Evolutionary conservation across 441 rosid species (phyloP).

Genomic region (Euphorbia corollata): DNA sequence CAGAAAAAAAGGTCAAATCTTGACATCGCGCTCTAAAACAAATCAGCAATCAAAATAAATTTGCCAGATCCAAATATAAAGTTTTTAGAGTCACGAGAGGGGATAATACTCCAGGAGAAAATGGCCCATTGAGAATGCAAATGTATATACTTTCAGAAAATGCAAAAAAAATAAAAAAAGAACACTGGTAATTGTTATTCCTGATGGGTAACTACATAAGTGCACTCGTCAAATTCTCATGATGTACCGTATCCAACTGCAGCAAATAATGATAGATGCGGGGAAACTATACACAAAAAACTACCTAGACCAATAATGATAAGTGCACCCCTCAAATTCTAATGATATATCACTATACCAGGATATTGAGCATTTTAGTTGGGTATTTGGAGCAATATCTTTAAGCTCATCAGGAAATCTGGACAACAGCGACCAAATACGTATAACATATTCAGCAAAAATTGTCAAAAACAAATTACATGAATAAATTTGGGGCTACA

Average conservation of each 20-base stretch:
- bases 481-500: not conserved
- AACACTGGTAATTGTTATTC: not conserved
- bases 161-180: too few species aligned
- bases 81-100: not conserved
- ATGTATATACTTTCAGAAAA: not conserved
- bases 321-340: too few species aligned
- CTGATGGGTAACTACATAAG: not conserved
- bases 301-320: not conserved
- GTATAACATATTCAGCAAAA: too few species aligned
- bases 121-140: not conserved
- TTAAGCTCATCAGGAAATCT: conserved; percentile 45
- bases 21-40: not conserved
- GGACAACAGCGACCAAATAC: conserved; percentile 20
- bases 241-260: not conserved
- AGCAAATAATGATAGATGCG: not conserved
- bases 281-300: not conserved
- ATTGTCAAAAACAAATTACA: too few species aligned
- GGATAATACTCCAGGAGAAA: not conserved
- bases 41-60: not conserved
- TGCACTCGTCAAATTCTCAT: not conserved
- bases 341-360: too few species aligned
- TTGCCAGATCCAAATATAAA: not conserved
- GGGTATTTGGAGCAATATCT: conserved; percentile 54
- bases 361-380: conserved; percentile 47
- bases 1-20: conserved; percentile 4